phyloP scores from a whole-genome alignment of 345 rosid genomes.

The Trapa bicornis region DNA sequence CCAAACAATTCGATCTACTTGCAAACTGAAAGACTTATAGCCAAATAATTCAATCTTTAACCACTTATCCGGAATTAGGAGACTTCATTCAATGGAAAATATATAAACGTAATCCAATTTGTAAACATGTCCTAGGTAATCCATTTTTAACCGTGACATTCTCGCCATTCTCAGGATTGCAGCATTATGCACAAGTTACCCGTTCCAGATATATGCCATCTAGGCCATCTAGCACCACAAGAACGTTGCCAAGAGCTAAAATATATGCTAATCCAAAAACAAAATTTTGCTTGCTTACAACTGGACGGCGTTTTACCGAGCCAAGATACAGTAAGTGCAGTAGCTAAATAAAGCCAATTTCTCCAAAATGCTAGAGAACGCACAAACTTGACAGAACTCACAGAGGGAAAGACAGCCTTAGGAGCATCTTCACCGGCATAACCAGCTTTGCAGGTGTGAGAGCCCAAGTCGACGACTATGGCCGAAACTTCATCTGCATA shows the following conservation, averaged over 20 bases:
- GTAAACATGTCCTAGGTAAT: neutral
- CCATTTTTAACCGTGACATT: neutral
- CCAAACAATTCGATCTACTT: too few species aligned
- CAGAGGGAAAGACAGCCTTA: slow-evolving; percentile 96
- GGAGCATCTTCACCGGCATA: slow-evolving; percentile 99
- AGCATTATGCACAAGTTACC: neutral
- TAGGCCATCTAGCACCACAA: neutral
- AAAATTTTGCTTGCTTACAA: neutral
- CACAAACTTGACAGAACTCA: slow-evolving; percentile 20
- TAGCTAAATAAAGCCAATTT: neutral
- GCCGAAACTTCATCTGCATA: slow-evolving; percentile 93
- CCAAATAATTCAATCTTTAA: neutral
- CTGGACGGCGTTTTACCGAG: neutral
- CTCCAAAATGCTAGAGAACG: neutral
- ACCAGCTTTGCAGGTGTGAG: slow-evolving; percentile 98
- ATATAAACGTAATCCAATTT: neutral
- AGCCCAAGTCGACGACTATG: slow-evolving; percentile 92
- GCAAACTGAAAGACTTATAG: neutral
- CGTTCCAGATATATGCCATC: neutral
- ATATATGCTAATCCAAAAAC: neutral
- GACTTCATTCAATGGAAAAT: neutral
- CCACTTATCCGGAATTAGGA: neutral
- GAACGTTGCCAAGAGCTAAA: neutral
- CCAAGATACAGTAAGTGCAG: neutral
- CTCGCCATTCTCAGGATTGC: neutral